Percentiles rank a stretch among this genome's conserved stretches.
These are phyloP conservation scores for Elongisporangium prolatum DNA, from an alignment of 352 stramenopile genomes.

Conservation along the genomic window DNA sequence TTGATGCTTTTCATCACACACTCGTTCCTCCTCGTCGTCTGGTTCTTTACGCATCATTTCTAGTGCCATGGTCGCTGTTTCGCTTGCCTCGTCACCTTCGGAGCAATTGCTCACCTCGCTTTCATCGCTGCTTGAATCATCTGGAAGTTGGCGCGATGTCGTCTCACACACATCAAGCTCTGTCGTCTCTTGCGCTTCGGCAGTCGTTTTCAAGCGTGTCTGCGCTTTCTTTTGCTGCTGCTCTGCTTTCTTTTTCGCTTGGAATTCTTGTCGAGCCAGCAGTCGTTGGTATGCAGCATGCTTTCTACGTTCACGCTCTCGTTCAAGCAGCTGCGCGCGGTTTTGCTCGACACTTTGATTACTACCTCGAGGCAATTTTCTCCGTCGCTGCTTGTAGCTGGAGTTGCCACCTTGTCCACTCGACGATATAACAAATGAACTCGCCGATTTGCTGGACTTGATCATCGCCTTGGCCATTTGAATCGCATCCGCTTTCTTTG, in stretches of 20 bases:
- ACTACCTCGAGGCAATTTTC: slow-evolving; percentile 6
- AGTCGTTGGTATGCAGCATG: slow-evolving; percentile 59
- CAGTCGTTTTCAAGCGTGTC: slow-evolving; percentile 1
- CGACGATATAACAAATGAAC: slow-evolving; percentile 41
- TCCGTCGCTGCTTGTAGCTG: slow-evolving; percentile 22
- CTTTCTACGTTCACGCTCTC: slow-evolving; percentile 40
- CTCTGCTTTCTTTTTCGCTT: slow-evolving; percentile 37
- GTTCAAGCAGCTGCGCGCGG: slow-evolving; percentile 19
- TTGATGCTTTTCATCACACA: background rate
- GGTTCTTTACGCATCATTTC: slow-evolving; percentile 13
- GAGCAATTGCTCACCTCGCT: slow-evolving; percentile 72
- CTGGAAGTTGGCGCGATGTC: background rate
- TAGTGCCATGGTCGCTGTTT: slow-evolving; percentile 49
- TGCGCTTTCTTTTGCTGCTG: slow-evolving; percentile 15
- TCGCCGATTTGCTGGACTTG: slow-evolving; percentile 14
- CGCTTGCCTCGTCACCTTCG: slow-evolving; percentile 46
- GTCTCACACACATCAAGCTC: background rate
- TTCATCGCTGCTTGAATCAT: slow-evolving; percentile 14
- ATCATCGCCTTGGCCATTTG: slow-evolving; percentile 31
- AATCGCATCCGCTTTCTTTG: slow-evolving; percentile 26
- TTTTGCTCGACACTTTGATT: slow-evolving; percentile 29
- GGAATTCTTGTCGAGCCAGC: slow-evolving; percentile 45
- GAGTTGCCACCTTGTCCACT: slow-evolving; percentile 22
- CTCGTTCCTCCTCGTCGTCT: slow-evolving; percentile 1
- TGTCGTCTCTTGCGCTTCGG: background rate